A percentile compares a stretch with the other conserved stretches of the same genome.
phyloP scores from a whole-genome alignment of 371 early-diverging fungal genomes.

The Nematocida major region DNA sequence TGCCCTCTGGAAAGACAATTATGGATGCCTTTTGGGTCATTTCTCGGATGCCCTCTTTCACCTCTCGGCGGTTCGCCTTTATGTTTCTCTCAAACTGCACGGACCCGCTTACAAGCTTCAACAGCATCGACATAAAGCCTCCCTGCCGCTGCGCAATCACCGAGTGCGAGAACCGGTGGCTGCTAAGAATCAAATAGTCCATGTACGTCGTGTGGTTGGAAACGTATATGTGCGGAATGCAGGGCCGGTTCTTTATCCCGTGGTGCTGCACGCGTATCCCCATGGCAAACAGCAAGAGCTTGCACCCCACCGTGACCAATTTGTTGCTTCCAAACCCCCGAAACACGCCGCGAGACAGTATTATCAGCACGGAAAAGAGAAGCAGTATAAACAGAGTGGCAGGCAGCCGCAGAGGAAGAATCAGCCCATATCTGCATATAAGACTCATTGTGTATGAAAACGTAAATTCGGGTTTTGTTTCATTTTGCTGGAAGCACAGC shows the following conservation, averaged over 20 bases:
- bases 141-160: slow-evolving; percentile 70
- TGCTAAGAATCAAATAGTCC: slow-evolving; percentile 71
- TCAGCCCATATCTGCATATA: slow-evolving; percentile 4
- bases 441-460: slow-evolving; percentile 17
- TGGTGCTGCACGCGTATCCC: slow-evolving; percentile 66
- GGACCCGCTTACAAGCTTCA: slow-evolving; percentile 69
- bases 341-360: not conserved
- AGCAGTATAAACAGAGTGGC: not conserved
- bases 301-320: slow-evolving; percentile 10
- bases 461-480: not conserved
- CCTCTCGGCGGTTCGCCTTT: slow-evolving; percentile 67
- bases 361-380: not conserved
- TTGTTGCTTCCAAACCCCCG: not conserved
- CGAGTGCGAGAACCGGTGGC: slow-evolving; percentile 71
- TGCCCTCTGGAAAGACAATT: slow-evolving; percentile 78
- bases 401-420: slow-evolving; percentile 23
- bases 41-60: slow-evolving; percentile 66
- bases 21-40: slow-evolving; percentile 66
- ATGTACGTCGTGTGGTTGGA: slow-evolving; percentile 75
- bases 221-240: slow-evolving; percentile 70
- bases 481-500: slow-evolving; percentile 43
- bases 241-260: slow-evolving; percentile 67
- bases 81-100: slow-evolving; percentile 71
- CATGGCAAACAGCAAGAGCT: slow-evolving; percentile 44
- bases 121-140: slow-evolving; percentile 69